A percentile compares a stretch with the other conserved stretches of the same genome.
phyloP scores from a whole-genome alignment of 2,329 filamentous ascomycete genomes.

The Colletotrichum sojae region DNA sequence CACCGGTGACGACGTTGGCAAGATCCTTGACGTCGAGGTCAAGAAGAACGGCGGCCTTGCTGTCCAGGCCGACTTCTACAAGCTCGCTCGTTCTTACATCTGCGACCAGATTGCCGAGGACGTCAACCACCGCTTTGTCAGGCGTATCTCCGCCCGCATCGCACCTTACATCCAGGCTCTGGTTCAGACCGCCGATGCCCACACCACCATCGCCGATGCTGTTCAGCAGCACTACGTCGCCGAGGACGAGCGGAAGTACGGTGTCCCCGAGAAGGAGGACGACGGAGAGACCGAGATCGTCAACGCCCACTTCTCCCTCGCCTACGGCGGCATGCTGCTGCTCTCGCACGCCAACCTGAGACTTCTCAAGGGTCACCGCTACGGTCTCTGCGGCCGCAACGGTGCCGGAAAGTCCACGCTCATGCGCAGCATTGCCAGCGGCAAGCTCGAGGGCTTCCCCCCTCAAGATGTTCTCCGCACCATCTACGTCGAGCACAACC shows the following conservation, averaged over 20 bases:
- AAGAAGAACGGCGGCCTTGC: constrained; percentile 76
- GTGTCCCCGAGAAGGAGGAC: constrained; percentile 87
- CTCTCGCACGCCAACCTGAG: constrained; percentile 96
- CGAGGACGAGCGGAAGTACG: constrained; percentile 90
- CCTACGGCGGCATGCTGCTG: constrained; percentile 97
- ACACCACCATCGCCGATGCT: constrained; percentile 76
- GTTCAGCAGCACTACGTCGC: constrained; percentile 85
- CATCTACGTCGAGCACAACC: constrained; percentile 99
- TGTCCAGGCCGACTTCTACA: constrained; percentile 75
- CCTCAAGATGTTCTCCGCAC: constrained; percentile 92
- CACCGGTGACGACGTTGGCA: constrained; percentile 80
- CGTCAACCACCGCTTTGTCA: constrained; percentile 84
- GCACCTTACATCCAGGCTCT: constrained; percentile 83
- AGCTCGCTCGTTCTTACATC: constrained; percentile 80
- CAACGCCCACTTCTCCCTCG: constrained; percentile 96
- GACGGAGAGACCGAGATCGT: constrained; percentile 96
- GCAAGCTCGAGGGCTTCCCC: constrained; percentile 97
- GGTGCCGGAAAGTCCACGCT: constrained; percentile 99
- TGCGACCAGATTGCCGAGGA: constrained; percentile 89
- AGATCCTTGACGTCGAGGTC: constrained; percentile 82
- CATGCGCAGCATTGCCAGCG: constrained; percentile 95
- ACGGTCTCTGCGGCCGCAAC: constrained; percentile 96
- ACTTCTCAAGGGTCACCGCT: constrained; percentile 95
- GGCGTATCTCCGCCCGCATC: constrained; percentile 78
- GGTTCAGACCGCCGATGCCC: constrained; percentile 72